These are phyloP conservation scores for Trichoderma reesei DNA, from an alignment of 495 filamentous ascomycete genomes.

Conservation along the genomic window DNA sequence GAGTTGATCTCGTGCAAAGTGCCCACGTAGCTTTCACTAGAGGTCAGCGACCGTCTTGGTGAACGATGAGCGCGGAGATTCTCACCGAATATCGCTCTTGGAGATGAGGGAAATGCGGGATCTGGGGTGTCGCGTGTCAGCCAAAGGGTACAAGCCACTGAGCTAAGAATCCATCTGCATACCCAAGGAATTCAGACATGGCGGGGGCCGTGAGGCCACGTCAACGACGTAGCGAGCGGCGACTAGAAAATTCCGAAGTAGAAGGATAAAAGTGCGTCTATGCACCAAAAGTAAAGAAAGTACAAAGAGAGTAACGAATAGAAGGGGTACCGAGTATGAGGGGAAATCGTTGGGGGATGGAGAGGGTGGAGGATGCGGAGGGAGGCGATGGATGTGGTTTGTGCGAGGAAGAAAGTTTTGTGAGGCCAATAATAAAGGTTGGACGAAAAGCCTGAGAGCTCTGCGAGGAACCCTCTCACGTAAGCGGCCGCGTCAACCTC, in stretches of 20 bases:
- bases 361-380: conserved; percentile 4
- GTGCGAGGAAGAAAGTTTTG: conserved; percentile 10
- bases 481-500: background rate
- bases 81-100: conserved; percentile 87
- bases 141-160: conserved; percentile 7
- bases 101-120: conserved; percentile 84
- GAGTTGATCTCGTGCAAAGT: conserved; percentile 97
- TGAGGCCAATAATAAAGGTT: conserved; percentile 8
- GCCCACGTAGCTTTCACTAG: conserved; percentile 75
- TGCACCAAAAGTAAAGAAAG: background rate
- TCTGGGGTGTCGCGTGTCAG: conserved; percentile 28
- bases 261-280: background rate
- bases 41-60: conserved; percentile 11
- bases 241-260: background rate
- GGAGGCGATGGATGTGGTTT: background rate
- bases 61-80: conserved; percentile 1
- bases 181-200: conserved; percentile 47
- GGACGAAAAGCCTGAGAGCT: background rate
- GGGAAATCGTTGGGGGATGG: background rate
- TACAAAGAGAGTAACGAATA: background rate
- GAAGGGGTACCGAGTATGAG: no score
- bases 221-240: conserved; percentile 7
- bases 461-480: conserved; percentile 1
- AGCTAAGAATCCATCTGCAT: conserved; percentile 15
- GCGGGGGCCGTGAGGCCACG: conserved; percentile 16